Conservation (phyloP, 1,284 basidiomycete species). For the Cryptococcus deneoformans region DNA sequence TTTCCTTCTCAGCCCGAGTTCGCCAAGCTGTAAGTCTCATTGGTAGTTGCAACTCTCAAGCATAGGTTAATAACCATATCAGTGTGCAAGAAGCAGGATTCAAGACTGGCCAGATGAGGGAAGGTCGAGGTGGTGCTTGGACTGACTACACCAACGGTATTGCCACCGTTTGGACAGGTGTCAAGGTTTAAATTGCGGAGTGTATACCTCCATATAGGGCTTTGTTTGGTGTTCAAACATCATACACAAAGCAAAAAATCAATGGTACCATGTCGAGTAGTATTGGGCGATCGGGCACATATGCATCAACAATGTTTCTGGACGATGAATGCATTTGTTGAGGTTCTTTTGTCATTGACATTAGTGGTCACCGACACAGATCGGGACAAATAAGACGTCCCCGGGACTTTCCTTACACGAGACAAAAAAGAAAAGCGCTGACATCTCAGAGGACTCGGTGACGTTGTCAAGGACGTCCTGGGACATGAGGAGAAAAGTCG, state of each 20-base stretch:
- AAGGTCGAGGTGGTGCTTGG: constrained; percentile 85
- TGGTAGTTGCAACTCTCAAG: background rate
- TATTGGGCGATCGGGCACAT: background rate
- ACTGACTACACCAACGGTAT: constrained; percentile 80
- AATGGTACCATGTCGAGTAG: background rate
- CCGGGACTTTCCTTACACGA: too few species aligned
- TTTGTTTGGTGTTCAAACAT: background rate
- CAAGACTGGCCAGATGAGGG: constrained; percentile 63
- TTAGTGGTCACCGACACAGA: too few species aligned
- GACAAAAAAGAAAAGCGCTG: too few species aligned
- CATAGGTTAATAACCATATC: background rate
- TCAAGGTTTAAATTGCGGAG: constrained; percentile 55
- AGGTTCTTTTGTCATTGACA: background rate
- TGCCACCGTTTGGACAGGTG: constrained; percentile 78
- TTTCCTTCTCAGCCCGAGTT: constrained; percentile 92
- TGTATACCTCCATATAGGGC: background rate
- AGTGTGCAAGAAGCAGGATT: constrained; percentile 77
- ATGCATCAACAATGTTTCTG: background rate
- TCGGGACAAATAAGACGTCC: too few species aligned
- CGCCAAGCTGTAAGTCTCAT: constrained; percentile 49
- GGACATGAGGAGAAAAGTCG: too few species aligned
- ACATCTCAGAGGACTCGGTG: too few species aligned
- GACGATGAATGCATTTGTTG: background rate
- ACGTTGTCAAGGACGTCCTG: too few species aligned
- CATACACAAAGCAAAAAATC: background rate